Evolutionary conservation across 441 rosid species (phyloP).

Genomic region (Corymbia citriodora): DNA sequence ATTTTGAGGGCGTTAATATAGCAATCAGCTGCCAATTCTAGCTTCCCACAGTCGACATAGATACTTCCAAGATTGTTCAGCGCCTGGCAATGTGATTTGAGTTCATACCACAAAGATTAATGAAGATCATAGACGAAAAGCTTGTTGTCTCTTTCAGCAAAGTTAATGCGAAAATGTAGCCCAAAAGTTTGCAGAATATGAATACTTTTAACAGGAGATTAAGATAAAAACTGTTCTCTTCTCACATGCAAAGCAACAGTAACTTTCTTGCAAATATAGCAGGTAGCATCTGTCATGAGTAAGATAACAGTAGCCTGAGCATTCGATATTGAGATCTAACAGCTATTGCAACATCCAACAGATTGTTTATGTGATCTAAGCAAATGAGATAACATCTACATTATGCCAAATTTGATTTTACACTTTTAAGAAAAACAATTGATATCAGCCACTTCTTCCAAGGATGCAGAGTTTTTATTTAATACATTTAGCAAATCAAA

Average conservation of each 20-base stretch:
- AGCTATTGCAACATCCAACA: neutral
- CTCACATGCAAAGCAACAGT: neutral
- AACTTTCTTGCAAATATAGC: neutral
- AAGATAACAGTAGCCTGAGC: neutral
- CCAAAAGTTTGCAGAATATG: neutral
- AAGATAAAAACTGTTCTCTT: neutral
- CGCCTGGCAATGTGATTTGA: constrained; percentile 41
- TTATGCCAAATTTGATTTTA: neutral
- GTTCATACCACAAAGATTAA: neutral
- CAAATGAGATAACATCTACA: neutral
- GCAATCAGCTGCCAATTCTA: constrained; percentile 94
- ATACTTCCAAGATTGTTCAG: constrained; percentile 98
- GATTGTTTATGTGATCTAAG: neutral
- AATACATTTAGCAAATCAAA: neutral
- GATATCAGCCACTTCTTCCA: neutral
- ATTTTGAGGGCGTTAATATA: constrained; percentile 87
- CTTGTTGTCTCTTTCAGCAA: neutral
- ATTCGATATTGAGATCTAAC: neutral
- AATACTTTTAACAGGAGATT: neutral
- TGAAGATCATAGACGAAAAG: neutral
- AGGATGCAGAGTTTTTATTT: neutral
- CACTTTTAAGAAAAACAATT: neutral
- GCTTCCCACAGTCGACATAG: constrained; percentile 59
- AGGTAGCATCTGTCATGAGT: neutral
- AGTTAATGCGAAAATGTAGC: neutral